phyloP scores from a whole-genome alignment of 169 alveolate genomes.

The Theileria sp. region DNA sequence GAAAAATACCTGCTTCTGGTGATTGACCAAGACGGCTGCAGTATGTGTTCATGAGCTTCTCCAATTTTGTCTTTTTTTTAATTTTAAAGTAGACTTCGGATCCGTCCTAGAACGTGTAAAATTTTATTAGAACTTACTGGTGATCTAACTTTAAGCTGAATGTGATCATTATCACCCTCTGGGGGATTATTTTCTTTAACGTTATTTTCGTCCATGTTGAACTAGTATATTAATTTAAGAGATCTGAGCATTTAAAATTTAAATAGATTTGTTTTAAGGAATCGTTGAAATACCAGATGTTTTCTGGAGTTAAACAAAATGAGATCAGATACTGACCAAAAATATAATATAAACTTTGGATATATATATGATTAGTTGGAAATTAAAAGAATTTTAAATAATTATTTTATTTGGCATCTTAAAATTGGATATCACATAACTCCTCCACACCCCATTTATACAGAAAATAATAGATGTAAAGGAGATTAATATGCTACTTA shows the following conservation, averaged over 20 bases:
- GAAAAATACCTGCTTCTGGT: conserved; percentile 75
- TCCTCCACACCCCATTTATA: conserved; percentile 6
- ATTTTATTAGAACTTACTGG: conserved; percentile 64
- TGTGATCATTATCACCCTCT: conserved; percentile 64
- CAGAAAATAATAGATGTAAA: background rate
- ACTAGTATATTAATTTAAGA: background rate
- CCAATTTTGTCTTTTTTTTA: conserved; percentile 90
- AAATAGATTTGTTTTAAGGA: background rate
- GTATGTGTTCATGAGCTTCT: conserved; percentile 96
- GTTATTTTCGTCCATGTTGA: conserved; percentile 3
- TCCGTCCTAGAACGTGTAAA: conserved; percentile 85
- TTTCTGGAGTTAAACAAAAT: background rate
- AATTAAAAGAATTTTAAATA: background rate
- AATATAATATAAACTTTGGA: background rate
- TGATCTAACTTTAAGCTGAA: conserved; percentile 78
- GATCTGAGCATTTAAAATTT: background rate
- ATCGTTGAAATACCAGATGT: background rate
- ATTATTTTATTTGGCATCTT: background rate
- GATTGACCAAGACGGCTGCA: conserved; percentile 93
- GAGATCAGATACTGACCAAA: background rate
- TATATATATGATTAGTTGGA: no score
- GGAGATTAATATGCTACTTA: conserved; percentile 12
- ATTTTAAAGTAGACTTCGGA: conserved; percentile 93
- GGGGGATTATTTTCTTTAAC: background rate
- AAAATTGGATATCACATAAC: background rate